Percentiles rank a stretch among this genome's conserved stretches.
phyloP scores from a whole-genome alignment of 2,329 filamentous ascomycete species.

The Fusarium tuaranense region DNA sequence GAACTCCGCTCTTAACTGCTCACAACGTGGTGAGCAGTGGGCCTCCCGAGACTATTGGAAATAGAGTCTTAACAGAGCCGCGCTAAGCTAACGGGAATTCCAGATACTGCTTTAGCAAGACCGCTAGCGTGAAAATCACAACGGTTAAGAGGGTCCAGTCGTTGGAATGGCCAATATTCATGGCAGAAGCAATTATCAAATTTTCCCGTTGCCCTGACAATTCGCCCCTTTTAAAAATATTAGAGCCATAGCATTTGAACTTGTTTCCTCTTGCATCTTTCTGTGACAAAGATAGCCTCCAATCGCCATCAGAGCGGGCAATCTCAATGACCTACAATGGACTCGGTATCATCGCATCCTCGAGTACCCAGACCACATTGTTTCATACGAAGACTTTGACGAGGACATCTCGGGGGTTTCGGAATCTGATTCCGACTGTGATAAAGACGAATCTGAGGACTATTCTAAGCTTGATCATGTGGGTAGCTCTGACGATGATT shows the following conservation, averaged over 20 bases:
- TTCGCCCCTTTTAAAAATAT: not conserved
- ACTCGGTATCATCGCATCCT: not conserved
- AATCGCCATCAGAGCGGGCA: not conserved
- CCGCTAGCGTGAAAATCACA: not conserved
- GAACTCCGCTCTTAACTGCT: not conserved
- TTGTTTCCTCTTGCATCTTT: not conserved
- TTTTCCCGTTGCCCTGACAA: not conserved
- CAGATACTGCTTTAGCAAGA: not conserved
- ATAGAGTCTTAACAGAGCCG: not conserved
- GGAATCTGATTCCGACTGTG: not conserved
- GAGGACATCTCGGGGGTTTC: not conserved
- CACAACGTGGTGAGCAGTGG: not conserved
- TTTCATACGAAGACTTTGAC: not conserved
- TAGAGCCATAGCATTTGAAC: too few species aligned
- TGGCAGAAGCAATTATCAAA: not conserved
- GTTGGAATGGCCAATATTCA: not conserved
- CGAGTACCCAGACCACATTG: not conserved
- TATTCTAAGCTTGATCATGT: not conserved
- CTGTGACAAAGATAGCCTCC: not conserved
- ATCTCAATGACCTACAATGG: not conserved
- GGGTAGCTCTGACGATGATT: not conserved
- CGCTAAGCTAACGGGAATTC: not conserved
- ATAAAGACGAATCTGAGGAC: not conserved
- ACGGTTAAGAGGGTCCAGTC: not conserved
- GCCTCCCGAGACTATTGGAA: not conserved